Evolutionary conservation across 2,329 filamentous ascomycete genomes (phyloP).

Genomic region (Fusarium phyllophilum): DNA sequence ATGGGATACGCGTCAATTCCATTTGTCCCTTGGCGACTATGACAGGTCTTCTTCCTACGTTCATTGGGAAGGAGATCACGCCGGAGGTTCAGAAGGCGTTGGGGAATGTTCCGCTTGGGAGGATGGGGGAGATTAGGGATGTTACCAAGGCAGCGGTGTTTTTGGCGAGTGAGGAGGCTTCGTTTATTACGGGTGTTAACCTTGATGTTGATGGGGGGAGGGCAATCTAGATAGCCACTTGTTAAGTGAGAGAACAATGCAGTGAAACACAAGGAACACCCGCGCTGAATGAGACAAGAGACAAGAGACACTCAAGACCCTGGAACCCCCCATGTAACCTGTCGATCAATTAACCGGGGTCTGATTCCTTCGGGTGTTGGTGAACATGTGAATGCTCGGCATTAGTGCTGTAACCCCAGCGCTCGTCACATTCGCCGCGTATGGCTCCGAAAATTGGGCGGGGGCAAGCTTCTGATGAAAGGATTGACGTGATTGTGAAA

Average conservation of each 20-base stretch:
- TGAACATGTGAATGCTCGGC: not conserved
- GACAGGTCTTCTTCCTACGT: constrained; percentile 43
- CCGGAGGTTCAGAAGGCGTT: constrained; percentile 68
- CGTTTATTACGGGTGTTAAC: constrained; percentile 78
- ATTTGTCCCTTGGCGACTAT: constrained; percentile 73
- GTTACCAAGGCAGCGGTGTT: constrained; percentile 78
- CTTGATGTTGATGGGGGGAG: constrained; percentile 58
- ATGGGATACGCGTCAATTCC: constrained; percentile 78
- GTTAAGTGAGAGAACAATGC: not conserved
- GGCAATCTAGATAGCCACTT: not conserved
- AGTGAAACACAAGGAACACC: not conserved
- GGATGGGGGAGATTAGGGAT: constrained; percentile 57
- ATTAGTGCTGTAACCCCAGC: not conserved
- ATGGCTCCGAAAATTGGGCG: not conserved
- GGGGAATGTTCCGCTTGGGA: constrained; percentile 64
- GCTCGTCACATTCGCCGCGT: not conserved
- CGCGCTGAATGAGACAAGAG: not conserved
- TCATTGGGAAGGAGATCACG: constrained; percentile 71
- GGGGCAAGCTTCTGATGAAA: not conserved
- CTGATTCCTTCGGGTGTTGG: not conserved
- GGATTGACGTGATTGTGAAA: not conserved
- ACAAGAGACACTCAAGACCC: not conserved
- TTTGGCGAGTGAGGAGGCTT: constrained; percentile 75
- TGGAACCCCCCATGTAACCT: not conserved
- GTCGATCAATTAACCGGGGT: not conserved